Conservation (phyloP, 1,139 yeast genomes). For the Geotrichum histeridarum region DNA sequence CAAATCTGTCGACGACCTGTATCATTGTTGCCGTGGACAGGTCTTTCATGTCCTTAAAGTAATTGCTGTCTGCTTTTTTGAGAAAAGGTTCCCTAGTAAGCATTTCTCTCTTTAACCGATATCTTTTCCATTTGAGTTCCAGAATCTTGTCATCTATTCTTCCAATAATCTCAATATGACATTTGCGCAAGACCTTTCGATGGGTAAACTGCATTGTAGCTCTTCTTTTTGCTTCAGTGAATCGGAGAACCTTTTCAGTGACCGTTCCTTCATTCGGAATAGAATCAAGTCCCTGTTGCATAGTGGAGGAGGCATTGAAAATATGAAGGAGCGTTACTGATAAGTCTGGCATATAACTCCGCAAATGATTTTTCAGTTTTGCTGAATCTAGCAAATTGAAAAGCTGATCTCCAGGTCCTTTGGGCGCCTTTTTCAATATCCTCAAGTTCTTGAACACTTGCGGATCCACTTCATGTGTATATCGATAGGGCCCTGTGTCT, state of each 20-base stretch:
- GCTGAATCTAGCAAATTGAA: constrained; percentile 88
- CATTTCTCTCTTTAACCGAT: constrained; percentile 67
- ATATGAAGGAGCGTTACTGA: constrained; percentile 98
- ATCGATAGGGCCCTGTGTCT: constrained; percentile 87
- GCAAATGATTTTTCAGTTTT: constrained; percentile 77
- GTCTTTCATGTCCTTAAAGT: constrained; percentile 68
- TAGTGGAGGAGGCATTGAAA: constrained; percentile 89
- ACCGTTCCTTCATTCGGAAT: constrained; percentile 81
- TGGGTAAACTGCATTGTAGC: constrained; percentile 96
- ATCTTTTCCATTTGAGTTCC: constrained; percentile 81
- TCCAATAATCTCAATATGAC: constrained; percentile 73
- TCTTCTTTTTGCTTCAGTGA: constrained; percentile 90
- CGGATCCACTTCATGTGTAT: constrained; percentile 83
- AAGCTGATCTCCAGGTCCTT: constrained; percentile 84
- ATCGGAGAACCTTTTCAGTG: constrained; percentile 78
- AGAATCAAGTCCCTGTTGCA: constrained; percentile 88
- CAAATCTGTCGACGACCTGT: constrained; percentile 51
- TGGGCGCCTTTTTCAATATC: constrained; percentile 82
- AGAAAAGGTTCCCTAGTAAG: constrained; percentile 56
- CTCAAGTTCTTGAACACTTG: constrained; percentile 86
- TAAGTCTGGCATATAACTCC: constrained; percentile 83
- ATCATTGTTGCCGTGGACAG: constrained; percentile 59
- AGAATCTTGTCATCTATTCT: constrained; percentile 70
- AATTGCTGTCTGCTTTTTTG: constrained; percentile 47
- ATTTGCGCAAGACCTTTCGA: constrained; percentile 86